These are phyloP conservation scores for Prunus padus DNA, from an alignment of 306 rosid genomes.

Conservation along the genomic window DNA sequence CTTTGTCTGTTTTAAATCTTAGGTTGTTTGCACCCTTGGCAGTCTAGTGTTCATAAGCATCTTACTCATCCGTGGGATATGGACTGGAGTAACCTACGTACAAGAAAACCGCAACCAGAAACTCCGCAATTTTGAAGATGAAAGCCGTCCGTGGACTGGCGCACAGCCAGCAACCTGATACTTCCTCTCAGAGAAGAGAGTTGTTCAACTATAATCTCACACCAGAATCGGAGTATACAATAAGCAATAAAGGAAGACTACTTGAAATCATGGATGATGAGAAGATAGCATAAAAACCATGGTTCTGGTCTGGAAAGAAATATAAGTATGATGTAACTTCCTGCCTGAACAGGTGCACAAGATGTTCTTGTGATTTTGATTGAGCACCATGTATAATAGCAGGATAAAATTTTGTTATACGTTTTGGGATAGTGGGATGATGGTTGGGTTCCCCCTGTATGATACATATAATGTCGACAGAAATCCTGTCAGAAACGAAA, in stretches of 20 bases:
- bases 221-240: neutral
- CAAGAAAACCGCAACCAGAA: slow-evolving; percentile 51
- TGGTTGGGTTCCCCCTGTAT: neutral
- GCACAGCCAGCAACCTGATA: slow-evolving; percentile 53
- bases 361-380: slow-evolving; percentile 1
- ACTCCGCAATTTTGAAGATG: slow-evolving; percentile 38
- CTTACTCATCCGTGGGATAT: slow-evolving; percentile 68
- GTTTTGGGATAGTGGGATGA: neutral
- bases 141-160: slow-evolving; percentile 50
- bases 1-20: slow-evolving; percentile 15
- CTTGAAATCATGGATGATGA: neutral
- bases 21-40: slow-evolving; percentile 78
- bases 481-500: neutral
- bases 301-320: neutral
- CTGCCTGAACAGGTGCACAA: slow-evolving; percentile 7
- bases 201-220: neutral
- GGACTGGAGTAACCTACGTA: slow-evolving; percentile 57
- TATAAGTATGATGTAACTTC: neutral
- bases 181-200: neutral
- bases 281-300: neutral
- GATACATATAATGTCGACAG: neutral
- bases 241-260: neutral
- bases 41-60: slow-evolving; percentile 72
- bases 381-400: neutral
- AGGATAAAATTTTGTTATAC: neutral